phyloP scores from a whole-genome alignment of 306 rosid genomes.

The Cucumis hystrix region DNA sequence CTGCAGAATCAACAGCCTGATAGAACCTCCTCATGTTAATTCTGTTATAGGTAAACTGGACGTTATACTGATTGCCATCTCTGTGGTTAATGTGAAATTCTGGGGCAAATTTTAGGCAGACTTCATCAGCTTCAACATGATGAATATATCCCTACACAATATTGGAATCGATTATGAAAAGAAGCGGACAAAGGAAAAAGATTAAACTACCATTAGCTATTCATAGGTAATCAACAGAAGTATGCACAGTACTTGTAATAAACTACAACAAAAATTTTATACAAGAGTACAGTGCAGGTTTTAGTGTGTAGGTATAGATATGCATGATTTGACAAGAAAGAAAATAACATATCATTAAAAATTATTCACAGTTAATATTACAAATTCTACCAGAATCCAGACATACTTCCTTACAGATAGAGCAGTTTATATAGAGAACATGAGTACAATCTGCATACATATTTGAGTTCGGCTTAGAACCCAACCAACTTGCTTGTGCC shows the following conservation, averaged over 20 bases:
- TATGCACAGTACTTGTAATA: background rate
- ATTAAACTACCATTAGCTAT: background rate
- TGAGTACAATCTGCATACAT: background rate
- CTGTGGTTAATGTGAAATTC: constrained; percentile 38
- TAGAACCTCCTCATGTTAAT: constrained; percentile 64
- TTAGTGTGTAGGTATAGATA: background rate
- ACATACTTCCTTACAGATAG: background rate
- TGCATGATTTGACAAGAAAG: background rate
- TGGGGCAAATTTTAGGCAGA: constrained; percentile 42
- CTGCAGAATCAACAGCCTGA: constrained; percentile 55
- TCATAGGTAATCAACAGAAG: background rate
- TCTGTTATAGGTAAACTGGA: constrained; percentile 64
- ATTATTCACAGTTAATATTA: background rate
- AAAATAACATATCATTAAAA: background rate
- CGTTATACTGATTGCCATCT: constrained; percentile 37
- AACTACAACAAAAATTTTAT: background rate
- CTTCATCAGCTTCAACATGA: constrained; percentile 79
- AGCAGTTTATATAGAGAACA: background rate
- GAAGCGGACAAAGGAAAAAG: background rate
- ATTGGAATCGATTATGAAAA: background rate
- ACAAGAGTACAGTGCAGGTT: background rate
- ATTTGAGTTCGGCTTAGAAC: background rate
- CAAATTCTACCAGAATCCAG: background rate
- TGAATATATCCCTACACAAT: constrained; percentile 56
- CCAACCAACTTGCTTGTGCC: background rate